These are phyloP conservation scores for Metarhizium sp. DNA, from an alignment of 2,329 filamentous ascomycete genomes.

Conservation along the genomic window DNA sequence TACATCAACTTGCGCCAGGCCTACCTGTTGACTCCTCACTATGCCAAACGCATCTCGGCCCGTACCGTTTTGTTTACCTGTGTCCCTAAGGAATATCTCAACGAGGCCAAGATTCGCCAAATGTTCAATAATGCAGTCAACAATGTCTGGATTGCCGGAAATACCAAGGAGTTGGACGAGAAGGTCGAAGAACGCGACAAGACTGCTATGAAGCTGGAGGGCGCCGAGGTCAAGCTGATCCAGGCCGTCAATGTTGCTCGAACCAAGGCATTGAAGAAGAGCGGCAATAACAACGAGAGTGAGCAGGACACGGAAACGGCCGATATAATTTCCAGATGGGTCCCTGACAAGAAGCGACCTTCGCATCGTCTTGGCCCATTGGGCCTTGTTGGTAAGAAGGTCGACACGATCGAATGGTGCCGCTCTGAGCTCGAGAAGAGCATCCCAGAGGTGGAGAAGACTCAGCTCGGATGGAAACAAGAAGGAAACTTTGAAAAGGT, in stretches of 20 bases:
- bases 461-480: conserved; percentile 50
- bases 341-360: conserved; percentile 59
- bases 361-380: conserved; percentile 55
- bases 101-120: conserved; percentile 60
- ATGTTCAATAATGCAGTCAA: conserved; percentile 74
- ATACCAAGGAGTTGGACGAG: conserved; percentile 65
- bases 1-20: conserved; percentile 92
- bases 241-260: conserved; percentile 40
- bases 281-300: conserved; percentile 18
- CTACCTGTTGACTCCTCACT: conserved; percentile 77
- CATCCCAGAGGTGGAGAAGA: conserved; percentile 56
- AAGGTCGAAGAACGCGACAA: conserved; percentile 69
- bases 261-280: conserved; percentile 24
- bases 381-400: conserved; percentile 55
- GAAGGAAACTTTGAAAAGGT: conserved; percentile 54
- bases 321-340: conserved; percentile 52
- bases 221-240: conserved; percentile 73
- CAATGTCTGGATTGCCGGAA: conserved; percentile 74
- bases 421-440: conserved; percentile 46
- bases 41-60: conserved; percentile 77
- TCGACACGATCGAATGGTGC: conserved; percentile 83
- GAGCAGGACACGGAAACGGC: conserved; percentile 58
- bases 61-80: conserved; percentile 89
- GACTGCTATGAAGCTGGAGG: conserved; percentile 69
- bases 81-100: conserved; percentile 68